Evolutionary conservation across 495 filamentous ascomycete genomes (phyloP), one percentile per base, ranked within the genome.

Genomic region (Aspergillus cristatus): DNA sequence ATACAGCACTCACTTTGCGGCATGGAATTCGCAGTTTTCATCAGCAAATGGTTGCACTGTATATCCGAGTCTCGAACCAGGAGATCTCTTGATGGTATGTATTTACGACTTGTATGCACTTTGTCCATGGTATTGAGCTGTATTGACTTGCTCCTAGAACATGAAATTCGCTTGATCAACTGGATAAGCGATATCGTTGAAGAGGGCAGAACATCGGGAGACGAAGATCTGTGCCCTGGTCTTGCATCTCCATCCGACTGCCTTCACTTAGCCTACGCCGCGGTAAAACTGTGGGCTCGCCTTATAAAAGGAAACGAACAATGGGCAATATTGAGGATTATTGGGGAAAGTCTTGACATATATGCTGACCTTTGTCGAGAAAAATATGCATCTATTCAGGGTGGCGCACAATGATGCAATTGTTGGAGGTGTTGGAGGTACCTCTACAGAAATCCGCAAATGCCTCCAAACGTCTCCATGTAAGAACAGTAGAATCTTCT

Each of bases 21-120:
- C 16, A 46, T 64, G n/a, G 57, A 64, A 20, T 64, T 54, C 26
- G 60, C 60, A 0, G 33, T 59, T 11, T 45, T 60, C 28, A 43
- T 64, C 2, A 57, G 51, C 28, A 54, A 63, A 44, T 69, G 65
- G 63, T 48, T 68, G 3, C 36, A 38, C 22, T 37, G 24, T 34
- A 35, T 53, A 3, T 30, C 32, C 10, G 20, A 38, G 1, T 41
- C 31, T 13, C 41, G 40, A n/a, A 26, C 11, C 3, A 26, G 16
- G 17, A 12, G 35, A 1, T 29, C 48, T 28, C 29, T 52, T 17
- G 34, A 43, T 24, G 49, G 49, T 52, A 41, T 22, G 43, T 44
- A 14, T 13, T 29, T n/a, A n/a, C n/a, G n/a, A n/a, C n/a, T n/a
- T n/a, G n/a, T n/a, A n/a, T n/a, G n/a, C n/a, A n/a, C n/a, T n/a